Base-by-base conservation (phyloP, 148 eudicot genomes). In the Cornus suecica region DNA sequence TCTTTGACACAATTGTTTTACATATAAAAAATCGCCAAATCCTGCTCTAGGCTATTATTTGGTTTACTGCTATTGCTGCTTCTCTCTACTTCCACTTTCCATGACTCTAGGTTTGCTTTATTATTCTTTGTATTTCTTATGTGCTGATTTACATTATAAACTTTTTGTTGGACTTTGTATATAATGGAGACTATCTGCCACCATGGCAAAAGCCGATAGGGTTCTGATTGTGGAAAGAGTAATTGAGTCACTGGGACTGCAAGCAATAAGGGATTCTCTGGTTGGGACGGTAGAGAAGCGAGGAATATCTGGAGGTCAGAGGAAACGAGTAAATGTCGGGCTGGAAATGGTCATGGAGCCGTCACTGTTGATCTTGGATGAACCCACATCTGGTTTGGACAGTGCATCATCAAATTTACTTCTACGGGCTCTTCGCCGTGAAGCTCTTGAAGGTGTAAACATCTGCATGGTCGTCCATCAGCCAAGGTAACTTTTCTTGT, bases 331-430 rank as follows among this genome's bases (percentile, higher is more conserved):
- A 29, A 93, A 93, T 82, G 98, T 93, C 31, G 98, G 98, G 14
- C 78, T 93, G 25, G 97, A 93, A 85, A 89, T 93, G 98, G 98
- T 93, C 42, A 93, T 93, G 98, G 98, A 93, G 81, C 97, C 98
- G 70, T 94, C 94, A 34, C 76, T 94, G 25, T 86, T 94, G 83
- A 94, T 91, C 70, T 86, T 90, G 80, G 98, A 94, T 82, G 98
- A 94, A 83, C 97, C 98, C 8, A 94, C 98, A n/a, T 91, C 97
- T 66, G 98, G 98, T 26, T 87, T 94, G 77, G 98, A 94, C 70
- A 94, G 98, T 80, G 82, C 98, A 30, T 94, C 98, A 15, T 94
- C 98, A 69, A 94, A 86, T 78, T 86, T 94, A 76, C 91, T 94
- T 73, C 88, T 94, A 25, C 83, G 84, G 81, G 97, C 97, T 74